Evolutionary conservation across 495 filamentous ascomycete genomes (phyloP), one percentile per base, ranked within the genome.

Genomic region (Tuber borchii): DNA sequence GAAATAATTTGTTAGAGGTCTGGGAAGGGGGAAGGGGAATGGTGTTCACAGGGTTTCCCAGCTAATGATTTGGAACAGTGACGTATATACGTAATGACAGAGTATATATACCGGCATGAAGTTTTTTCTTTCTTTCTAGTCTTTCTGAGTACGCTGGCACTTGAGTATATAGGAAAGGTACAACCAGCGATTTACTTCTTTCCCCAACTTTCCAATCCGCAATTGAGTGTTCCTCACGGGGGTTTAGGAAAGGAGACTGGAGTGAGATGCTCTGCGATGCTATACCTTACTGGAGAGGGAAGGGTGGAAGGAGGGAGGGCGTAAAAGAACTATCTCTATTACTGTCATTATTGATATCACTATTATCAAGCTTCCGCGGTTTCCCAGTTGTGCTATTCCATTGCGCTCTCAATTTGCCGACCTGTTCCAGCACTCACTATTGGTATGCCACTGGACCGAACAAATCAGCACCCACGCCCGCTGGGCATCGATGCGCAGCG

Each of bases 1-100:
- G 56, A 65, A 65, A 65, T 65, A 65, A 65, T 65, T 34, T 65
- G 56, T 65, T 65, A 65, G 56, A 65, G 56, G 26, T 65, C 56
- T 34, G 56, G 56, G 56, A 34, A 65, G 56, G 56, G 26, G 56
- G 56, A 65, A 65, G 56, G 56, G 56, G 14, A 34, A 31, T 34
- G 56, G 56, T 65, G 56, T 65, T 65, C 56, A 65, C 56, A 65
- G 56, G 56, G 56, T 16, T 65, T 65, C 56, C 56, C 26, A 34
- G 26, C 56, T 65, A 34, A 65, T 65, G 56, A 65, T 65, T 65
- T 65, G 56, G 31, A 34, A 12, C 56, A 65, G 56, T 65, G 56
- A 65, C 26, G 56, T 65, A 65, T 65, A 65, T 65, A 65, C 56
- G 56, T 65, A 65, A 65, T 65, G 56, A 65, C 56, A 65, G 34